phyloP scores from a whole-genome alignment of 257 asterid genomes.

The Jaltomata sinuosa region DNA sequence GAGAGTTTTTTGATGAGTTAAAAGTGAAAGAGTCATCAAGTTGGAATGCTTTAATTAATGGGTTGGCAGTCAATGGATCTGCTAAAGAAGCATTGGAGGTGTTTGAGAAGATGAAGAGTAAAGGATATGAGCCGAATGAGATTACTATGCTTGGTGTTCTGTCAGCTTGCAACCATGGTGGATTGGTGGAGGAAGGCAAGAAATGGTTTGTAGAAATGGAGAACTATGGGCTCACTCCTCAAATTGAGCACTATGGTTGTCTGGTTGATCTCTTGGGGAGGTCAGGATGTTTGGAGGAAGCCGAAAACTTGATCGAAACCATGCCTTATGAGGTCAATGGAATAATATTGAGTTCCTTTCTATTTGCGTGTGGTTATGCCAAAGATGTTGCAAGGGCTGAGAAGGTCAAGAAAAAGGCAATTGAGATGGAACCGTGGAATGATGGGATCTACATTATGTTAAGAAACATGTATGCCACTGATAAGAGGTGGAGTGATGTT shows the following conservation, averaged over 20 bases:
- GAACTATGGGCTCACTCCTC: slow-evolving; percentile 37
- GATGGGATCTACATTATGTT: slow-evolving; percentile 74
- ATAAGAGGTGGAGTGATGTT: slow-evolving; percentile 84
- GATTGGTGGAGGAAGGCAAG: slow-evolving; percentile 83
- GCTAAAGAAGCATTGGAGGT: slow-evolving; percentile 64
- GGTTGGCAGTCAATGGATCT: slow-evolving; percentile 80
- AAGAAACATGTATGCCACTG: slow-evolving; percentile 85
- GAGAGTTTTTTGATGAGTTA: slow-evolving; percentile 38
- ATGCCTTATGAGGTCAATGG: slow-evolving; percentile 95
- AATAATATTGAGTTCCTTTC: slow-evolving; percentile 70
- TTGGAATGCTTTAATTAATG: slow-evolving; percentile 91
- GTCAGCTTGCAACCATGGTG: slow-evolving; percentile 93
- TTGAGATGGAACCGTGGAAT: slow-evolving; percentile 61
- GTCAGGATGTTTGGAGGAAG: slow-evolving; percentile 81
- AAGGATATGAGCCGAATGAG: slow-evolving; percentile 47
- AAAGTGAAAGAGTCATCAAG: slow-evolving; percentile 42
- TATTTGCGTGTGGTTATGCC: slow-evolving; percentile 74
- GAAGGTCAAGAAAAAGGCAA: slow-evolving; percentile 52
- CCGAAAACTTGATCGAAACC: slow-evolving; percentile 53
- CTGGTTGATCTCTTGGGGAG: slow-evolving; percentile 76
- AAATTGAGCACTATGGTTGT: slow-evolving; percentile 83
- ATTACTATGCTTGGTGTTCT: slow-evolving; percentile 80
- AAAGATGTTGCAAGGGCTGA: slow-evolving; percentile 78
- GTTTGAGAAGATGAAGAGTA: slow-evolving; percentile 46
- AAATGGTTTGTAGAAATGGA: slow-evolving; percentile 62